Evolutionary conservation across 1,284 basidiomycete genomes (phyloP), one percentile per base, ranked within the genome.

Genomic region (Vanrija sp.): DNA sequence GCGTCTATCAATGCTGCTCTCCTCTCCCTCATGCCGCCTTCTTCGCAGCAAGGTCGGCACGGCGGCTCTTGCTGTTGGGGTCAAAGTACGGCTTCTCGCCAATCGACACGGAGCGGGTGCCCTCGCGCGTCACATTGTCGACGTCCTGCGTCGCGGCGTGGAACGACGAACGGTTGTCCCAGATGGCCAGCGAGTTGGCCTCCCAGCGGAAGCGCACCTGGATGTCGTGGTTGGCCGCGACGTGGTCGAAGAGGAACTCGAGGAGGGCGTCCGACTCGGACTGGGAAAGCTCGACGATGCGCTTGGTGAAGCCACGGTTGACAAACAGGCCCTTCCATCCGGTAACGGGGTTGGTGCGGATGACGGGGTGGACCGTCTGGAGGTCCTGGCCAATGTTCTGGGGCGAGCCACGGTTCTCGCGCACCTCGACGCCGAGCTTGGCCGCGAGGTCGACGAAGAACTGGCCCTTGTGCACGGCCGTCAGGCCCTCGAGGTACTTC

Each of bases 271-370:
- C 71, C 9, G 58, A 83, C 73, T 87, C 86, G 49, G 83, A 82
- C 18, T 74, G 73, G 4, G 78, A 77, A 38, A 87, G 76, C 64
- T 83, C 85, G 41, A 83, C 71, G 64, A 87, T 84, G 35, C 80
- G 79, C 59, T 78, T 81, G 3, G 84, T 86, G 75, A 87, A 87
- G 1, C 57, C 76, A 41, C 68, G 64, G 77, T 87, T 86, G 51
- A 87, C 83, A 62, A 84, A 88, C 60, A 89, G 69, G 51, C 81
- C 83, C 80, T 89, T 88, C 85, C 85, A 88, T 9, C 87, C 86
- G 0, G 87, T 89, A 1, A 80, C 82, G n/a, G 87, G 66, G 53
- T 69, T 64, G 20, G 63, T 62, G 35, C 72, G 53, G 39, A 69
- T 59, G 20, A 75, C 63, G 22, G 72, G 87, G 68, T 89, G 85